A percentile compares a stretch with the other conserved stretches of the same genome.
These are phyloP conservation scores for Erysimum cheiranthoides DNA, from an alignment of 345 rosid species.

Conservation along the genomic window DNA sequence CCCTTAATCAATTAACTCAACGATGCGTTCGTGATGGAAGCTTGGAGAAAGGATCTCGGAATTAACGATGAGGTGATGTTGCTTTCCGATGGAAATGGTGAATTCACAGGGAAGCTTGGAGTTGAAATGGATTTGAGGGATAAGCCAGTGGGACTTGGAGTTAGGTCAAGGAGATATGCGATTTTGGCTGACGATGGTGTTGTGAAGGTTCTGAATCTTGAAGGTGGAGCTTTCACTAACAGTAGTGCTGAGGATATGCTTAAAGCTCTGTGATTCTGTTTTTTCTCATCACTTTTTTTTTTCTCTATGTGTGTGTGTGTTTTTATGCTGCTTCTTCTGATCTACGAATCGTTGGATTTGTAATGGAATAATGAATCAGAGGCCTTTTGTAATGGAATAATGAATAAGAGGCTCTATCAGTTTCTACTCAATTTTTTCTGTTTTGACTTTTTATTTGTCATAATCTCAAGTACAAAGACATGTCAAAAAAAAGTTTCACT, in stretches of 20 bases:
- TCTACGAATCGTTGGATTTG: slow-evolving; percentile 14
- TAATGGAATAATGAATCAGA: slow-evolving; percentile 4
- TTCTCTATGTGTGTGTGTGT: background rate
- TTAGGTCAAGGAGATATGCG: slow-evolving; percentile 83
- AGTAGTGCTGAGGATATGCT: slow-evolving; percentile 91
- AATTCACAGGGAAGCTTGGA: slow-evolving; percentile 78
- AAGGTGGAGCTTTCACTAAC: slow-evolving; percentile 91
- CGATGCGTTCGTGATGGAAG: slow-evolving; percentile 89
- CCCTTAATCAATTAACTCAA: slow-evolving; percentile 43
- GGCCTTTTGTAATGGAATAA: background rate
- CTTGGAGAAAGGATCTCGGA: slow-evolving; percentile 83
- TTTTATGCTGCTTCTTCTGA: background rate
- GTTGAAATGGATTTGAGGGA: slow-evolving; percentile 85
- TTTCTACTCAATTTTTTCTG: no score
- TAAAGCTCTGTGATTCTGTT: slow-evolving; percentile 58
- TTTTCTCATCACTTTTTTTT: background rate
- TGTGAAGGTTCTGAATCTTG: slow-evolving; percentile 79
- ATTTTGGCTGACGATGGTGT: slow-evolving; percentile 85
- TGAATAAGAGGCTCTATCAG: background rate
- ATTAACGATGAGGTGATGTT: slow-evolving; percentile 74
- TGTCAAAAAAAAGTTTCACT: background rate
- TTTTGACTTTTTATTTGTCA: background rate
- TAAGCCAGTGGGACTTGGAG: slow-evolving; percentile 78
- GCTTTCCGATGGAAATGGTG: slow-evolving; percentile 77
- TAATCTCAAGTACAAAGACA: background rate